Evolutionary conservation across 1,284 basidiomycete genomes (phyloP), one percentile per base, ranked within the genome.

Genomic region (Ganoderma multipileum): DNA sequence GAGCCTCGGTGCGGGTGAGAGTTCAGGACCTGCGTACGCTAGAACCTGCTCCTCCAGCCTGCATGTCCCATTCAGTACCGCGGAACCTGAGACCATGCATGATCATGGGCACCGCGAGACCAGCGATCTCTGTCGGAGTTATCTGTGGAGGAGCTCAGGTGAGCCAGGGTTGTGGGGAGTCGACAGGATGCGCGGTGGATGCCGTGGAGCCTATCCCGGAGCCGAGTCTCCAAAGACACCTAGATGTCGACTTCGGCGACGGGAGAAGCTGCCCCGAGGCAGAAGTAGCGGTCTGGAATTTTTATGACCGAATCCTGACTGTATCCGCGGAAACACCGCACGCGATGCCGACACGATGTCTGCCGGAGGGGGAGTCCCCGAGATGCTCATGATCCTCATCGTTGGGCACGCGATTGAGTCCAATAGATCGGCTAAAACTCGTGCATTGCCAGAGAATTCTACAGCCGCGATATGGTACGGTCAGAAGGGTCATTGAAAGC

Each of bases 11-110:
- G 58, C n/a, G 52, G 63, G 39, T 68, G 68, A 61, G 65, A 63
- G 61, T 55, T 38, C 42, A 55, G 33, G n/a, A 47, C 42, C 52
- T 14, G 60, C 23, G 11, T 58, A 66, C 67, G 57, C 71, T 71
- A 71, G 71, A 72, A 72, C 66, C 61, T 26, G 44, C 44, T 67
- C 61, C 58, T 59, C 30, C 57, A 36, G 55, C 26, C 62, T 64
- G 64, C 66, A 69, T 39, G 54, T 52, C 68, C 64, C 60, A 71
- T 72, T 69, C 52, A 72, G 66, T 69, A 64, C 55, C 67, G 64
- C 59, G 54, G 67, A 65, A 67, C 71, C 69, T 72, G 68, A 63
- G 41, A 28, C 28, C 52, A 64, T 67, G 68, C 54, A 38, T 61
- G 69, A 64, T 72, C 68, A 71, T 72, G 69, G 63, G 69, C 71